Conservation (phyloP, 306 rosid genomes). For the Bauhinia variegata region DNA sequence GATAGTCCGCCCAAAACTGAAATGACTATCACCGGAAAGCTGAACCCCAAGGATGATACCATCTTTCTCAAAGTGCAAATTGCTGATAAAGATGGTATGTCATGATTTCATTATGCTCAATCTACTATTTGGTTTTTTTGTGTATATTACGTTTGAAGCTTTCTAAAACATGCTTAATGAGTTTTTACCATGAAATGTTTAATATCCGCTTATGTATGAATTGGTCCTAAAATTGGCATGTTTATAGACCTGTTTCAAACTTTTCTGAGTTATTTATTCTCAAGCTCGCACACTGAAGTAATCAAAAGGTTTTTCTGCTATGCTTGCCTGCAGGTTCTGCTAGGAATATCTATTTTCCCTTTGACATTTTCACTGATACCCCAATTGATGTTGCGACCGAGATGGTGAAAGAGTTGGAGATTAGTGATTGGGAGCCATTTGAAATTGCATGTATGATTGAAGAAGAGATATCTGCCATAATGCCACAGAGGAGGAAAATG, state of each 20-base stretch:
- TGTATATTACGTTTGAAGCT: constrained; percentile 1
- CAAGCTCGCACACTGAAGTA: constrained; percentile 21
- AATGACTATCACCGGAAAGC: constrained; percentile 90
- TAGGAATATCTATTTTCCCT: constrained; percentile 83
- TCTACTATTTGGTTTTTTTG: constrained; percentile 6
- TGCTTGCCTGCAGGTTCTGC: constrained; percentile 56
- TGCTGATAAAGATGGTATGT: constrained; percentile 68
- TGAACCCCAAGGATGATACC: constrained; percentile 71
- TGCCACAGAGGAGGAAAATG: constrained; percentile 59
- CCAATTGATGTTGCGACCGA: constrained; percentile 80
- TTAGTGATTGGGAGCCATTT: constrained; percentile 75
- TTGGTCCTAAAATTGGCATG: constrained; percentile 8
- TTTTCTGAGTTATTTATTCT: not conserved
- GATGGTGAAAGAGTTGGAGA: constrained; percentile 93
- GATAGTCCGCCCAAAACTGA: constrained; percentile 49
- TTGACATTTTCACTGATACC: constrained; percentile 71
- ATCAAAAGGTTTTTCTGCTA: constrained; percentile 17
- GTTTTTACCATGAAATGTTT: not conserved
- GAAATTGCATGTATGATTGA: constrained; percentile 87
- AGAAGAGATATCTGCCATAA: constrained; percentile 66
- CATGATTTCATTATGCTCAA: constrained; percentile 2
- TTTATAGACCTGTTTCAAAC: constrained; percentile 10
- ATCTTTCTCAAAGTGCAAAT: constrained; percentile 80
- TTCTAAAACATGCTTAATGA: not conserved
- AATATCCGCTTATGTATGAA: not conserved